Conservation (phyloP, 2,329 filamentous ascomycete species). For the Trichoderma sp. region DNA sequence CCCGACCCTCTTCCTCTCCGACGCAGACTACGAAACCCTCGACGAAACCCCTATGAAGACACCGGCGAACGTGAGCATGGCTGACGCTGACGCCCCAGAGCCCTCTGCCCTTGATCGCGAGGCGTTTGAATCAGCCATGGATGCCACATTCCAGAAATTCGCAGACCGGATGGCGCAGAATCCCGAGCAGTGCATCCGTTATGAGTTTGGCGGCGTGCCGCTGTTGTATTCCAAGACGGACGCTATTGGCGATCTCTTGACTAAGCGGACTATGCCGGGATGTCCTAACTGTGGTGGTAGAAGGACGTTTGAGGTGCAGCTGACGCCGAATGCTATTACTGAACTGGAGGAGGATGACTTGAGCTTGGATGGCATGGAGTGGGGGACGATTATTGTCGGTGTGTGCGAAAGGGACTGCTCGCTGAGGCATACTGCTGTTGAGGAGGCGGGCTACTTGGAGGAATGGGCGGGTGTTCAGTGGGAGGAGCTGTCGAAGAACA, state of each 20-base stretch:
- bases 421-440: slow-evolving; percentile 57
- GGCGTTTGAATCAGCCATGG: slow-evolving; percentile 72
- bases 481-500: slow-evolving; percentile 68
- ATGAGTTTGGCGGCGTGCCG: slow-evolving; percentile 72
- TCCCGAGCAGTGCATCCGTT: slow-evolving; percentile 78
- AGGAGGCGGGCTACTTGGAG: slow-evolving; percentile 77
- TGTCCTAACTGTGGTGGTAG: slow-evolving; percentile 75
- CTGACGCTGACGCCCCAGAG: slow-evolving; percentile 44
- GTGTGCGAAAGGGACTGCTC: slow-evolving; percentile 82
- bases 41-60: slow-evolving; percentile 58
- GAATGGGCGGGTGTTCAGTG: slow-evolving; percentile 99
- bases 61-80: slow-evolving; percentile 49
- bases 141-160: slow-evolving; percentile 77
- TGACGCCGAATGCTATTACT: slow-evolving; percentile 86
- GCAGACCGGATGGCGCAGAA: slow-evolving; percentile 77
- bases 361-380: slow-evolving; percentile 88
- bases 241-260: slow-evolving; percentile 66
- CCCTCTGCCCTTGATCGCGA: slow-evolving; percentile 62
- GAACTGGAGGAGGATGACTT: slow-evolving; percentile 80
- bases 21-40: slow-evolving; percentile 90
- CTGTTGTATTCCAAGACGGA: slow-evolving; percentile 82
- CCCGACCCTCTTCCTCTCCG: slow-evolving; percentile 74
- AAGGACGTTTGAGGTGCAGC: slow-evolving; percentile 86
- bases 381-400: slow-evolving; percentile 87
- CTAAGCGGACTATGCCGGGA: slow-evolving; percentile 61